Evolutionary conservation across 495 filamentous ascomycete genomes (phyloP).

Genomic region (Hypoxylon trugodes): DNA sequence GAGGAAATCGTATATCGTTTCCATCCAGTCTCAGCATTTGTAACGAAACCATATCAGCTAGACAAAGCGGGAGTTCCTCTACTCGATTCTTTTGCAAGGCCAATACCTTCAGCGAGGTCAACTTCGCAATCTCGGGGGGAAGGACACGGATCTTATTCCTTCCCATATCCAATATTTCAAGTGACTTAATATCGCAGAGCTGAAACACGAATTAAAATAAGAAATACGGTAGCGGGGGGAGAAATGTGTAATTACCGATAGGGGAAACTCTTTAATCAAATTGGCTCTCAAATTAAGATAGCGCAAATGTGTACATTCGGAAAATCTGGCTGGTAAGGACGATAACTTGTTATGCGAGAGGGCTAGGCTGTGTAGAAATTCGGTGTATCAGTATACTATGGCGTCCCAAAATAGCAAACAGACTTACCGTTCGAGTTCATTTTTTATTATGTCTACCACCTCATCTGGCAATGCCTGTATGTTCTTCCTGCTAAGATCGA

Average conservation of each 20-base stretch:
- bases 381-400: conserved; percentile 21
- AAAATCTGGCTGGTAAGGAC: conserved; percentile 79
- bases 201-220: conserved; percentile 40
- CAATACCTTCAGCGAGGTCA: conserved; percentile 79
- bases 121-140: conserved; percentile 78
- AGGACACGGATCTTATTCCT: conserved; percentile 81
- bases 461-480: conserved; percentile 85
- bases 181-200: conserved; percentile 80
- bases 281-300: conserved; percentile 97
- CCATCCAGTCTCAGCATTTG: conserved; percentile 87
- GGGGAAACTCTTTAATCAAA: conserved; percentile 84
- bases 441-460: conserved; percentile 90
- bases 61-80: conserved; percentile 77
- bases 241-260: conserved; percentile 67
- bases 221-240: conserved; percentile 4
- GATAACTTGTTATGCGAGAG: conserved; percentile 88
- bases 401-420: neutral
- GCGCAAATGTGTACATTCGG: conserved; percentile 85
- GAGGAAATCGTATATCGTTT: conserved; percentile 79
- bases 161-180: conserved; percentile 93
- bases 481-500: conserved; percentile 85
- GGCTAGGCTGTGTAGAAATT: conserved; percentile 68
- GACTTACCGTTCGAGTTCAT: conserved; percentile 85
- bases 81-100: conserved; percentile 87
- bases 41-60: conserved; percentile 88